Evolutionary conservation across 805 yeast genomes (phyloP), one percentile per base, ranked within the genome.

Genomic region (Kodamaea hsintzibuensis): DNA sequence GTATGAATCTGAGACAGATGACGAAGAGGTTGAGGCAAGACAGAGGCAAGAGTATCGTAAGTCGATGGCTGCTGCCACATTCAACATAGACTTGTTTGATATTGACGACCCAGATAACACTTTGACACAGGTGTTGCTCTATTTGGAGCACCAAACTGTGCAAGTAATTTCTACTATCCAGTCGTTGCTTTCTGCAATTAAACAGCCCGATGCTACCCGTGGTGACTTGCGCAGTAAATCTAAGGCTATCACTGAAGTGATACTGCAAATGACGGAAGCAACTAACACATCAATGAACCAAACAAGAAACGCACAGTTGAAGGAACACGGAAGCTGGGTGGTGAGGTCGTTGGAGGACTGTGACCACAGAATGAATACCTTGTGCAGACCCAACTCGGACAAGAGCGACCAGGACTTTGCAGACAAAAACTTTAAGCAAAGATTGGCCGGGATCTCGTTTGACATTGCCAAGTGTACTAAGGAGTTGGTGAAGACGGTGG

Each of bases 401-500:
- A 70, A 71, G 59, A 63, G 71, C 42, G 88, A 85, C 59, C 72
- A 64, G 37, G 89, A 85, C 51, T 85, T 81, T 65, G 97, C 97
- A 1, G 96, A 91, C 66, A 88, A 89, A 68, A 88, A 88, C 62
- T 87, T 91, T 74, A 90, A 90, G 71, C 98, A 93, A 71, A 82
- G 98, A 64, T 82, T 93, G 59, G 98, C 98, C 0, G 98, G 98
- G 1, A 88, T 92, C 60, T 93, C 97, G 27, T 93, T 91, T 73
- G 98, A 93, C 68, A 89, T 93, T 72, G 98, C 98, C 19, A 91
- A 93, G 71, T 88, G 96, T 69, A 93, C 98, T 4, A 93, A 92
- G 69, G 98, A 93, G 70, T 80, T 93, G 65, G 98, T 93, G 17
- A 92, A 92, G 73, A 89, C 96, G 1, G 97, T 93, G 4, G 98